Conservation (phyloP, 2,329 filamentous ascomycete species). For the Proliferodiscus dingleyae region DNA sequence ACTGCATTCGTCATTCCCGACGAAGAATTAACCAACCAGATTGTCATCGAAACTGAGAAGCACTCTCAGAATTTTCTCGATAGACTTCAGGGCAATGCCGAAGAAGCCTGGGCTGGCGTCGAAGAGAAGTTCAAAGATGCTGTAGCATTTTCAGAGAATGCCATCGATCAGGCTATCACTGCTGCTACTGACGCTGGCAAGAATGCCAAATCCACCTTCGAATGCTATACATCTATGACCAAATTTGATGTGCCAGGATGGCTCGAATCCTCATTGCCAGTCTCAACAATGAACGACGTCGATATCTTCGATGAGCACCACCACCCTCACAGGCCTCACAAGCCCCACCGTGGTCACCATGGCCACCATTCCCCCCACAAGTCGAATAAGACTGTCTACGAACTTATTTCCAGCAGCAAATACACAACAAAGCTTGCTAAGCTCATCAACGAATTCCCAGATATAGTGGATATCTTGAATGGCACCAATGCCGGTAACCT, state of each 20-base stretch:
- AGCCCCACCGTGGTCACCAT: constrained; percentile 28
- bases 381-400: constrained; percentile 70
- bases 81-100: constrained; percentile 32
- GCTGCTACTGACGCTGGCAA: constrained; percentile 16
- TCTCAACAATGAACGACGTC: constrained; percentile 32
- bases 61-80: constrained; percentile 29
- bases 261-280: constrained; percentile 27
- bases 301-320: constrained; percentile 18
- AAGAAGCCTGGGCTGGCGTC: constrained; percentile 22
- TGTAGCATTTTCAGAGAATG: constrained; percentile 25
- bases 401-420: constrained; percentile 71
- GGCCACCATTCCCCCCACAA: constrained; percentile 31
- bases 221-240: constrained; percentile 29
- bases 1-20: constrained; percentile 50
- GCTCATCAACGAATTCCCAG: constrained; percentile 67
- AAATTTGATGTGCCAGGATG: constrained; percentile 30
- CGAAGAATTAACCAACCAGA: constrained; percentile 40
- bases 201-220: constrained; percentile 22
- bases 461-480: constrained; percentile 70
- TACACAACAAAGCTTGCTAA: constrained; percentile 73
- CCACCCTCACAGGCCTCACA: constrained; percentile 13
- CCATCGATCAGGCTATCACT: constrained; percentile 29
- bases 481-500: constrained; percentile 67
- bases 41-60: constrained; percentile 35
- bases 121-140: constrained; percentile 26